phyloP scores from a whole-genome alignment of 2,329 filamentous ascomycete species.

The Alternaria longipes region DNA sequence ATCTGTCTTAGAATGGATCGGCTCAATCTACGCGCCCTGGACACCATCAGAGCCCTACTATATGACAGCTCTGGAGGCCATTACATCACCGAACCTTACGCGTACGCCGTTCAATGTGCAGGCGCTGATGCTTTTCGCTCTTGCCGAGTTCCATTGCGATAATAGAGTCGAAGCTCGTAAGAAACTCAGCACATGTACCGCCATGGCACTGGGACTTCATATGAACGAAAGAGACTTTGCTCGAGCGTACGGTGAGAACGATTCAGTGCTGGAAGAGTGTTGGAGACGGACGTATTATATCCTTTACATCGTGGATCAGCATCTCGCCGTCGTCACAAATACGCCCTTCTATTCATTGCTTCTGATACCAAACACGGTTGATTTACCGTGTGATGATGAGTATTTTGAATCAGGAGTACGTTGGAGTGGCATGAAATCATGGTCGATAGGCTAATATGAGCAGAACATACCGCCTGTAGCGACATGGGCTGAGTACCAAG shows the following conservation, averaged over 20 bases:
- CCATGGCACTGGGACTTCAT: slow-evolving; percentile 77
- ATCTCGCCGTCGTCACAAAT: slow-evolving; percentile 81
- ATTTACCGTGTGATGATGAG: slow-evolving; percentile 81
- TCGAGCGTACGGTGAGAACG: slow-evolving; percentile 67
- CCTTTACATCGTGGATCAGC: slow-evolving; percentile 76
- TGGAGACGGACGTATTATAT: slow-evolving; percentile 91
- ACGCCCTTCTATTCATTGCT: slow-evolving; percentile 72
- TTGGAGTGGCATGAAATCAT: background rate
- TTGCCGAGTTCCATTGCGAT: slow-evolving; percentile 83
- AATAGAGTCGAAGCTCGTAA: slow-evolving; percentile 72
- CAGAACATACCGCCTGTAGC: slow-evolving; percentile 42
- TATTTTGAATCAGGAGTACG: slow-evolving; percentile 62
- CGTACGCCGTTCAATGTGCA: slow-evolving; percentile 70
- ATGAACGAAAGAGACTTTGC: slow-evolving; percentile 78
- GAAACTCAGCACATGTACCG: slow-evolving; percentile 71
- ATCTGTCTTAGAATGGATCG: slow-evolving; percentile 43
- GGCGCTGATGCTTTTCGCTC: slow-evolving; percentile 76
- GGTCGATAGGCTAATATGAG: slow-evolving; percentile 1
- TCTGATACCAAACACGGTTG: slow-evolving; percentile 70
- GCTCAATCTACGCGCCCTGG: slow-evolving; percentile 46
- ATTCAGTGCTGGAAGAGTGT: slow-evolving; percentile 78
- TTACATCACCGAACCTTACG: slow-evolving; percentile 29
- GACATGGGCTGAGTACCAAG: slow-evolving; percentile 77
- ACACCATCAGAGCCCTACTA: slow-evolving; percentile 40
- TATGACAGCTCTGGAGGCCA: slow-evolving; percentile 28